A percentile compares a stretch with the other conserved stretches of the same genome.
Conservation (phyloP, 805 yeast genomes). For the Cyberlindnera mississippiensis region DNA sequence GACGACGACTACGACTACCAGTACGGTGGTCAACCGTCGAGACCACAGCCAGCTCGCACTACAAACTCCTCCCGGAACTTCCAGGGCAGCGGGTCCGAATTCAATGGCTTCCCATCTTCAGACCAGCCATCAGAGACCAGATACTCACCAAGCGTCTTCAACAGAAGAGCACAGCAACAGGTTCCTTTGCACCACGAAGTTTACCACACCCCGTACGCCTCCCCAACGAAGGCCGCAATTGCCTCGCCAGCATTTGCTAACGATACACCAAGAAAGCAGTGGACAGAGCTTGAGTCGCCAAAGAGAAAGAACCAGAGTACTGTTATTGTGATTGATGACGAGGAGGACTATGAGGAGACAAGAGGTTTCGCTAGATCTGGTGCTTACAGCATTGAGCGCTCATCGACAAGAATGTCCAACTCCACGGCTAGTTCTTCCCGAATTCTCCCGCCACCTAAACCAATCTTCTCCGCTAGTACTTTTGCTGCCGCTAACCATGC, state of each 20-base stretch:
- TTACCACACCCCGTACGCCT: slow-evolving; percentile 27
- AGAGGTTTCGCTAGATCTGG: slow-evolving; percentile 8
- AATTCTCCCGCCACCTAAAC: slow-evolving; percentile 59
- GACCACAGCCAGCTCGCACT: slow-evolving; percentile 24
- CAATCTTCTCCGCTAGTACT: slow-evolving; percentile 58
- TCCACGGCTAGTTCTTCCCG: slow-evolving; percentile 35
- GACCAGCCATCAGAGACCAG: slow-evolving; percentile 18
- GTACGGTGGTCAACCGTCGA: slow-evolving; percentile 10
- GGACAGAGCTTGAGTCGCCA: slow-evolving; percentile 70
- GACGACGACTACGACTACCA: slow-evolving; percentile 24
- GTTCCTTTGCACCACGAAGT: slow-evolving; percentile 12
- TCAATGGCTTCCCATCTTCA: slow-evolving; percentile 18
- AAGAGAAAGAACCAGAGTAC: slow-evolving; percentile 50
- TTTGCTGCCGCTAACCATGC: slow-evolving; percentile 51
- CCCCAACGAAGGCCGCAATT: slow-evolving; percentile 29
- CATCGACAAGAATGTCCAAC: slow-evolving; percentile 33
- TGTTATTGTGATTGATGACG: slow-evolving; percentile 43
- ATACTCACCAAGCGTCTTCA: slow-evolving; percentile 43
- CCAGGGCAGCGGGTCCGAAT: slow-evolving; percentile 11
- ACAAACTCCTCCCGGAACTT: slow-evolving; percentile 22
- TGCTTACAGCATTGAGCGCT: slow-evolving; percentile 28
- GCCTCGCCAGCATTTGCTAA: slow-evolving; percentile 28
- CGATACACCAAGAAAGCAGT: slow-evolving; percentile 58
- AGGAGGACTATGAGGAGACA: slow-evolving; percentile 33
- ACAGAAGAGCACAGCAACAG: slow-evolving; percentile 29